Percentiles rank a stretch among this genome's conserved stretches.
phyloP scores from a whole-genome alignment of 1,139 yeast genomes.

The Saccharomyces hybrid region DNA sequence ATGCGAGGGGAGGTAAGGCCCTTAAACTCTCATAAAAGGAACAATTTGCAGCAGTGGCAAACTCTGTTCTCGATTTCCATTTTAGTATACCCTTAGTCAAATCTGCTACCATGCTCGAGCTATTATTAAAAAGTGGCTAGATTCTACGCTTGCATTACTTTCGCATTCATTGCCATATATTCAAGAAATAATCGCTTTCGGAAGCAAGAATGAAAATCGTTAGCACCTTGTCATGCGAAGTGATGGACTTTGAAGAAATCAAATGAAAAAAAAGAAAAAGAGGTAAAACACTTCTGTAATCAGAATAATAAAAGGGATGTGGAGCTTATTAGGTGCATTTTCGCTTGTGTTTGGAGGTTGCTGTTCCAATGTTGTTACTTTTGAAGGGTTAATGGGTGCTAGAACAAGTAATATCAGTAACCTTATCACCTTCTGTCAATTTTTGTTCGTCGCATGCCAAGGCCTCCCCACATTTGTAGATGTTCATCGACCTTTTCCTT shows the following conservation, averaged over 20 bases:
- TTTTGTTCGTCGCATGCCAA: constrained; percentile 44
- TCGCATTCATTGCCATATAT: neutral
- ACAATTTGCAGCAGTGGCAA: constrained; percentile 1
- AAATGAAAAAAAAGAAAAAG: neutral
- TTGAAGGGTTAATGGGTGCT: constrained; percentile 43
- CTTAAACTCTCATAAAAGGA: neutral
- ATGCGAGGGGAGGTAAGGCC: neutral
- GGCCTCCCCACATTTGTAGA: constrained; percentile 37
- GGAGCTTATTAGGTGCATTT: constrained; percentile 10
- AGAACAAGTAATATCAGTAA: constrained; percentile 38
- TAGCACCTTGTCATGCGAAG: neutral
- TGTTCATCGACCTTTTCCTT: constrained; percentile 18
- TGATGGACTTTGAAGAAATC: neutral
- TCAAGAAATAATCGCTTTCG: neutral
- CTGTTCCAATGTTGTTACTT: constrained; percentile 57
- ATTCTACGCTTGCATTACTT: neutral
- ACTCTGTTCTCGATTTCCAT: neutral
- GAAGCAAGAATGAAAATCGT: neutral
- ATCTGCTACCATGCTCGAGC: neutral
- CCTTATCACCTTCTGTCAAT: constrained; percentile 54
- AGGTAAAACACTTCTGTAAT: neutral
- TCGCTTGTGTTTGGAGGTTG: constrained; percentile 62
- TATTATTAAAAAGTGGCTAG: neutral
- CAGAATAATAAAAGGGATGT: neutral
- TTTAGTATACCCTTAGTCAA: neutral